Conservation (phyloP, 495 filamentous ascomycete species). For the Daldinia bambusicola region DNA sequence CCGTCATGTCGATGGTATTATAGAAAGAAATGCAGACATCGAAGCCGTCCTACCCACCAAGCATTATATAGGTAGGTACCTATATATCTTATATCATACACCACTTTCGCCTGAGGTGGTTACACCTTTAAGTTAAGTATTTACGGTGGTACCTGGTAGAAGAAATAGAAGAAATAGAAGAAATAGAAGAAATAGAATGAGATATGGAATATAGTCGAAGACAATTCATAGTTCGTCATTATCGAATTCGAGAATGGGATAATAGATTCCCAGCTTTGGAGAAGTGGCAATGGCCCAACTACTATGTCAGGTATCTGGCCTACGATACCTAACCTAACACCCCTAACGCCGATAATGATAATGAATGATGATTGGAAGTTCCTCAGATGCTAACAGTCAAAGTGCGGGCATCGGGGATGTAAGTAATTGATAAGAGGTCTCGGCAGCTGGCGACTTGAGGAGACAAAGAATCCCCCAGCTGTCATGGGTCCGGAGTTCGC, state of each 20-base stretch:
- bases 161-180: constrained; percentile 9
- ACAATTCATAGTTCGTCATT: constrained; percentile 22
- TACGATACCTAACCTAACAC: neutral
- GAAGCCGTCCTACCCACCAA: constrained; percentile 34
- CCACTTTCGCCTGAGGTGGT: too few relatives aligned
- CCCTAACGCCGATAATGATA: constrained; percentile 6
- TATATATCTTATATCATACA: too few relatives aligned
- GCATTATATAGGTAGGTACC: too few relatives aligned
- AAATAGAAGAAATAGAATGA: constrained; percentile 9
- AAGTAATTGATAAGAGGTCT: constrained; percentile 22
- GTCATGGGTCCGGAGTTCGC: constrained; percentile 54
- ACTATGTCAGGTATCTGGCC: neutral
- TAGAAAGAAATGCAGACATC: constrained; percentile 27
- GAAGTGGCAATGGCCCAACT: constrained; percentile 36
- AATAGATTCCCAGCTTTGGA: neutral
- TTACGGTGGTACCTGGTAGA: neutral
- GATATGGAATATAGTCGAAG: neutral
- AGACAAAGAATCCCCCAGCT: constrained; percentile 10
- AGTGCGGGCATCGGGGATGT: too few relatives aligned
- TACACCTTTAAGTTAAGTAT: neutral
- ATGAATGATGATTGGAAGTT: constrained; percentile 4
- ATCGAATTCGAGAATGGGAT: constrained; percentile 34
- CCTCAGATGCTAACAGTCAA: neutral
- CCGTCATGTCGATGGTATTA: constrained; percentile 43
- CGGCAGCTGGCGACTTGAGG: constrained; percentile 14